Percentiles rank a stretch among this genome's conserved stretches.
These are phyloP conservation scores for Chrysoporthe puriensis DNA, from an alignment of 2,329 filamentous ascomycete genomes.

Conservation along the genomic window DNA sequence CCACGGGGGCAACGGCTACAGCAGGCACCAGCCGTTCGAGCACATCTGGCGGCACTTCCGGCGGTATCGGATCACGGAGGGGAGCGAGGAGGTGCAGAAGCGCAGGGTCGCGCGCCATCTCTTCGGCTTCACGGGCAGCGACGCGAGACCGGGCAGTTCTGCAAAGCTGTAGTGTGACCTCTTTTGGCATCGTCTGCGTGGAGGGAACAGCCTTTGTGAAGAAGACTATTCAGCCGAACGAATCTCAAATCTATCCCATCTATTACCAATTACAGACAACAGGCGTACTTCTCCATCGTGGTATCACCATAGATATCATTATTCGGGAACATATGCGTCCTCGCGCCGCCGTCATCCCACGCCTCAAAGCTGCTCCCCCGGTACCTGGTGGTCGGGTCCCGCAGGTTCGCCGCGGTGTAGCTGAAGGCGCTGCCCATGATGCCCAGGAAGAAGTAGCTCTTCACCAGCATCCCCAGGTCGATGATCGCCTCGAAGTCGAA, in stretches of 20 bases:
- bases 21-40: slow-evolving; percentile 62
- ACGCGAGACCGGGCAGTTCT: neutral
- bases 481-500: slow-evolving; percentile 43
- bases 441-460: slow-evolving; percentile 39
- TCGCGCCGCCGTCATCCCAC: slow-evolving; percentile 37
- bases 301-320: slow-evolving; percentile 32
- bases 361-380: slow-evolving; percentile 38
- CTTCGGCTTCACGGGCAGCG: slow-evolving; percentile 33
- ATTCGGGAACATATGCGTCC: slow-evolving; percentile 41
- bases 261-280: slow-evolving; percentile 36
- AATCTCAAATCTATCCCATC: neutral
- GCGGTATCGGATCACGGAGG: slow-evolving; percentile 66
- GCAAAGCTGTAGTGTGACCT: neutral
- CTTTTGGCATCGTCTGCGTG: neutral
- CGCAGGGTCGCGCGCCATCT: slow-evolving; percentile 64
- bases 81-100: slow-evolving; percentile 69
- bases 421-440: slow-evolving; percentile 41
- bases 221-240: too few relatives aligned
- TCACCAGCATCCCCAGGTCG: slow-evolving; percentile 40
- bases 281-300: slow-evolving; percentile 34
- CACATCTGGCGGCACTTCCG: slow-evolving; percentile 69
- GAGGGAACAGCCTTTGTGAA: too few relatives aligned
- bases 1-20: slow-evolving; percentile 63
- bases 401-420: slow-evolving; percentile 38
- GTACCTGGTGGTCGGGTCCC: slow-evolving; percentile 40